Evolutionary conservation across 176 grass and related monocot species (phyloP).

Genomic region (Pharus latifolius): DNA sequence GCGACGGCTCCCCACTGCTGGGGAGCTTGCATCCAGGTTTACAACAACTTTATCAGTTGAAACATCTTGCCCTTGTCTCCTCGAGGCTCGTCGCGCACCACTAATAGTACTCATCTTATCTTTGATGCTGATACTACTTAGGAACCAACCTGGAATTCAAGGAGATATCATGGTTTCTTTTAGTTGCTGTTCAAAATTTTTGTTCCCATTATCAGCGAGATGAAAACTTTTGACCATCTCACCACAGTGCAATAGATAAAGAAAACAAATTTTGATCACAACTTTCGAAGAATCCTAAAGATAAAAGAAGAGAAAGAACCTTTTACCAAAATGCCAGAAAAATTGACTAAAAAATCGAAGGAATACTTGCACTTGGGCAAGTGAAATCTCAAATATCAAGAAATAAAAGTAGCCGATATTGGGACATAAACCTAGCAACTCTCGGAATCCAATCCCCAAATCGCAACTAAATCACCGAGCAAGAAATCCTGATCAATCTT

Average conservation of each 20-base stretch:
- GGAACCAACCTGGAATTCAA: constrained; percentile 19
- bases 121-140: background rate
- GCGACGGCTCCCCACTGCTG: background rate
- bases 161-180: background rate
- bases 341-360: background rate
- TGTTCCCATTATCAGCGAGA: too few relatives aligned
- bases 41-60: constrained; percentile 32
- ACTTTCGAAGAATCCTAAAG: too few relatives aligned
- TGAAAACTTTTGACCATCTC: too few relatives aligned
- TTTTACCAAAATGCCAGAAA: background rate
- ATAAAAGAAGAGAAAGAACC: background rate
- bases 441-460: background rate
- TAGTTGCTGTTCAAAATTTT: too few relatives aligned
- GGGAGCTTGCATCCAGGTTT: constrained; percentile 4
- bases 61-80: constrained; percentile 12
- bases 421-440: background rate
- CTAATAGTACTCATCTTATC: constrained; percentile 25
- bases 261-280: too few relatives aligned
- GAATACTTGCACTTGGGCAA: background rate
- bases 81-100: background rate
- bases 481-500: background rate
- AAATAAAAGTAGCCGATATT: too few relatives aligned
- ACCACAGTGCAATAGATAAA: too few relatives aligned
- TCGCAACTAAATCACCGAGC: background rate
- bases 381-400: background rate